Base-by-base conservation (phyloP, 2,329 filamentous ascomycete genomes). In the Pseudogymnoascus sp. region DNA sequence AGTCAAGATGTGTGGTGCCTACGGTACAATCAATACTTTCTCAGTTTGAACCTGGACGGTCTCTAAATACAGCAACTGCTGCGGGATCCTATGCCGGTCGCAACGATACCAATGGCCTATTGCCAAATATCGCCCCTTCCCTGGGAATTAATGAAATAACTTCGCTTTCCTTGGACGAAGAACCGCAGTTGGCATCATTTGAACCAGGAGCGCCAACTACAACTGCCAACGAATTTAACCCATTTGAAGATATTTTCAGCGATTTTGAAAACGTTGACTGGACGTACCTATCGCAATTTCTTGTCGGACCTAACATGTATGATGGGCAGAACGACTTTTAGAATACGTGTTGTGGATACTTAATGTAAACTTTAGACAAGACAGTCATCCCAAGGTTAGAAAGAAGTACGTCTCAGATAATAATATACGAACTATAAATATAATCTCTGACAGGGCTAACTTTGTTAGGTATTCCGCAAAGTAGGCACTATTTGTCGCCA, bases 241-340 rank as follows among this genome's bases (percentile, higher is more conserved):
- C 68, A 2, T 67, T 68, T 61, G 68, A 67, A 59, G 67, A 70
- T 61, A 64, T 64, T 37, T 62, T 44, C 17, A 62, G 64, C 63
- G 68, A 67, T 33, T 19, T 68, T 44, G 66, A 68, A 6, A 66
- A 63, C 19, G 63, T 67, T 2, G 68, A 71, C 56, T 71, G 69
- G 69, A 65, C 62, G 23, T 29, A 50, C 7, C 7, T 26, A 21
- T 50, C 44, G 26, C 21, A 50, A 15, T 50, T 29, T 50, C 44
- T 50, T 7, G 44, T 50, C 7, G 44, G 44, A n/a, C 44, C 44
- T 29, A 29, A 10, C 15, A 50, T 50, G 23, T 50, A 29, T 29
- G 44, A 50, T n/a, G 23, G 13, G 13, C 42, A 26, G 13, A 26
- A n/a, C 15, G 44, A 26, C 44, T n/a, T n/a, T 50, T 50, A 46